phyloP scores from a whole-genome alignment of 805 yeast genomes.

The Candida railenensis region DNA sequence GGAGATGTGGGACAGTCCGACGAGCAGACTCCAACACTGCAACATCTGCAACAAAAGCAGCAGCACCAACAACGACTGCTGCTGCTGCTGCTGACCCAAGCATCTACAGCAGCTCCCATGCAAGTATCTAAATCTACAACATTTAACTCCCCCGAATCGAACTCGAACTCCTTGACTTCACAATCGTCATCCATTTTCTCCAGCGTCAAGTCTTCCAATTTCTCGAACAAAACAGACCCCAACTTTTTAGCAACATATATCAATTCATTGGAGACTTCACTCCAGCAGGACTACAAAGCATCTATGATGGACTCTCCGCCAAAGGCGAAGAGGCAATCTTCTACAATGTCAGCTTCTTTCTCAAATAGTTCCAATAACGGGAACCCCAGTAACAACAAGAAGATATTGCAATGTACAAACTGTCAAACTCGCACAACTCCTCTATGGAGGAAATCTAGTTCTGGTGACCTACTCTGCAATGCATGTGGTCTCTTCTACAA shows the following conservation, averaged over 20 bases:
- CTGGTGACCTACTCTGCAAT: constrained; percentile 44
- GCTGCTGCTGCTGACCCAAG: background rate
- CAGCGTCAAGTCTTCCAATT: constrained; percentile 8
- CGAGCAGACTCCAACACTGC: no score
- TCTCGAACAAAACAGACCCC: constrained; percentile 11
- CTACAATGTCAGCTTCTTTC: constrained; percentile 8
- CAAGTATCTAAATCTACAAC: constrained; percentile 1
- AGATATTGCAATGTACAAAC: constrained; percentile 36
- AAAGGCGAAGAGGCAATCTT: constrained; percentile 10
- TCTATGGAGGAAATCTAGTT: constrained; percentile 41
- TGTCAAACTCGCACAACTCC: constrained; percentile 47
- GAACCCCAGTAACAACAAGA: constrained; percentile 13
- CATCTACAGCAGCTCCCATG: background rate
- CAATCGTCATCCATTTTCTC: constrained; percentile 12
- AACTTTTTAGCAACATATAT: constrained; percentile 38
- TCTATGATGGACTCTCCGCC: constrained; percentile 11
- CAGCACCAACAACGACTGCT: constrained; percentile 1
- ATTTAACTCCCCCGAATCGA: constrained; percentile 11
- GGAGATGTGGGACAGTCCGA: background rate
- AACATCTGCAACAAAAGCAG: no score
- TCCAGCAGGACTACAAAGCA: constrained; percentile 26
- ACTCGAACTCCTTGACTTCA: constrained; percentile 13
- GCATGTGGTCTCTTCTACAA: constrained; percentile 48
- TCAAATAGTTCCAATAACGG: background rate
- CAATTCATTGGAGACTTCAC: constrained; percentile 35